phyloP scores from a whole-genome alignment of 805 yeast species.

The Pichia ethanolica region DNA sequence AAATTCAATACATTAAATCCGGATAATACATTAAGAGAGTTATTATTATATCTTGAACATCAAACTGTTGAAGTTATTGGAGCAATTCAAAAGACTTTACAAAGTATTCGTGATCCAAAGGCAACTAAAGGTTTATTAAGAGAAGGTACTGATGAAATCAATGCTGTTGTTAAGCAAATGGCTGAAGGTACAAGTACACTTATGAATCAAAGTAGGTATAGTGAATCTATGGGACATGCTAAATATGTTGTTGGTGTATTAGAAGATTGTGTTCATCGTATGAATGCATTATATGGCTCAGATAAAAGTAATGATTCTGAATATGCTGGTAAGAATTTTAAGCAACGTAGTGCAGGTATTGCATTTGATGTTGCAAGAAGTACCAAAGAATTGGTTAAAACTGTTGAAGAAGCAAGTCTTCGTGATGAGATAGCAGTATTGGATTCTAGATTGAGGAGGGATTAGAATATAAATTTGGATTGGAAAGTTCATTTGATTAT shows the following conservation, averaged over 20 bases:
- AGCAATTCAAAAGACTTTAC: conserved; percentile 75
- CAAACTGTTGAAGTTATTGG: conserved; percentile 89
- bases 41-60: conserved; percentile 80
- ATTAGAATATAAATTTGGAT: neutral
- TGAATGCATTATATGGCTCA: conserved; percentile 57
- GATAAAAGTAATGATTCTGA: conserved; percentile 42
- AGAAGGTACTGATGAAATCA: conserved; percentile 67
- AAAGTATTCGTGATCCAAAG: conserved; percentile 69
- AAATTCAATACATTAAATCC: conserved; percentile 79
- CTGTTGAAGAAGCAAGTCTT: conserved; percentile 89
- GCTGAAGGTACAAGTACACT: conserved; percentile 80
- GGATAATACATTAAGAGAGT: conserved; percentile 79
- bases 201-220: conserved; percentile 83
- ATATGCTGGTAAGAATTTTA: conserved; percentile 80
- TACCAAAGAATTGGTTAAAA: conserved; percentile 90
- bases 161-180: conserved; percentile 76
- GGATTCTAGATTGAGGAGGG: conserved; percentile 47
- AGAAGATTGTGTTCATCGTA: conserved; percentile 77
- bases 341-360: conserved; percentile 91
- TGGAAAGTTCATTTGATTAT: neutral
- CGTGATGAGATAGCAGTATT: conserved; percentile 78
- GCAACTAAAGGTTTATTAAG: conserved; percentile 70
- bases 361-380: conserved; percentile 95
- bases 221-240: conserved; percentile 82
- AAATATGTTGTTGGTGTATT: conserved; percentile 83